Conservation (phyloP, 2,329 filamentous ascomycete genomes). For the Nectriaceae sp. region DNA sequence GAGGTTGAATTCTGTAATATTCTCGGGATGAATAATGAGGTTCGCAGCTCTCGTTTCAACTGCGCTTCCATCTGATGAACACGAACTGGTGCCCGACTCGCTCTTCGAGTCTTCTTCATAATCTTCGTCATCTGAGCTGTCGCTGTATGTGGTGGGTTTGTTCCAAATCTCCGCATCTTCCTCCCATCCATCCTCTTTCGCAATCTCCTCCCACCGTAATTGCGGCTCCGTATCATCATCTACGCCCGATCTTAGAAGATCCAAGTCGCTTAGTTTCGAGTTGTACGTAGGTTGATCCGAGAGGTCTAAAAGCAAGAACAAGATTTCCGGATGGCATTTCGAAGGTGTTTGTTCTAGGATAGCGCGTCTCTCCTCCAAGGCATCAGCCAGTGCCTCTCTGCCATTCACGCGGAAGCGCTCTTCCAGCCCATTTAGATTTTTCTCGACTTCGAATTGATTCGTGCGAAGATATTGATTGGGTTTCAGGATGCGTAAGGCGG, state of each 20-base stretch:
- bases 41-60: conserved; percentile 29
- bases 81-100: conserved; percentile 33
- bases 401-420: conserved; percentile 85
- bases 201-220: conserved; percentile 79
- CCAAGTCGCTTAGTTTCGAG: conserved; percentile 65
- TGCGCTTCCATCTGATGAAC: conserved; percentile 29
- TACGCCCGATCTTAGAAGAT: conserved; percentile 47
- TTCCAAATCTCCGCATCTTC: conserved; percentile 70
- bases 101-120: conserved; percentile 39
- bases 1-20: conserved; percentile 32
- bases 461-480: conserved; percentile 63
- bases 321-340: conserved; percentile 76
- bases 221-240: conserved; percentile 45
- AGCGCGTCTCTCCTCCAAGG: conserved; percentile 60
- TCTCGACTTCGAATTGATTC: conserved; percentile 73
- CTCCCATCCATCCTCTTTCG: conserved; percentile 73
- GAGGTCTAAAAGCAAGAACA: conserved; percentile 77
- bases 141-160: conserved; percentile 66
- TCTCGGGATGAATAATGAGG: conserved; percentile 38
- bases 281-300: conserved; percentile 78
- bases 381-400: conserved; percentile 77
- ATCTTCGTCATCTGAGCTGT: conserved; percentile 60
- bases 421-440: conserved; percentile 69
- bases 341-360: conserved; percentile 55
- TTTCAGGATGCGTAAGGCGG: conserved; percentile 52